A percentile compares a stretch with the other conserved stretches of the same genome.
Conservation (phyloP, 2,329 filamentous ascomycete genomes). For the Calonectria pseudoreteaudii region DNA sequence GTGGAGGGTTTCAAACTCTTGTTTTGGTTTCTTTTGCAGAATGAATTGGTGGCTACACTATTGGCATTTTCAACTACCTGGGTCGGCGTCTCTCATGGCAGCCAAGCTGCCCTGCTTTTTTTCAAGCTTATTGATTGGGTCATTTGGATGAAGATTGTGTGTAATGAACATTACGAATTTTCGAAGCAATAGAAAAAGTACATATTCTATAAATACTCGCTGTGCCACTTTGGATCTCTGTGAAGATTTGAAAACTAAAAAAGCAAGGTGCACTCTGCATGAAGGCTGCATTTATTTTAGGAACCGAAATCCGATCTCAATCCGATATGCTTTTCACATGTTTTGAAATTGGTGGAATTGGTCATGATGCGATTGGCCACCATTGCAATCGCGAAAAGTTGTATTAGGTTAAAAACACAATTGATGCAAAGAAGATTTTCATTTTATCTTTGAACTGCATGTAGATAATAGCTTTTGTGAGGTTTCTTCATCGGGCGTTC, state of each 20-base stretch:
- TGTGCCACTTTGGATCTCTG: not conserved
- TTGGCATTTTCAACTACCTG: conserved; percentile 37
- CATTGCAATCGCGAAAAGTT: not conserved
- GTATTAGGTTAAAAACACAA: not conserved
- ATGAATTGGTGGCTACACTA: conserved; percentile 33
- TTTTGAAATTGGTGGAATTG: not conserved
- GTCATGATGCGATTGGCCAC: not conserved
- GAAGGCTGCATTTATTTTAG: not conserved
- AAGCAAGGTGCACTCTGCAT: not conserved
- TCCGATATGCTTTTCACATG: not conserved
- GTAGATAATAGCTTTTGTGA: not conserved
- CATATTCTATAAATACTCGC: conserved; percentile 29
- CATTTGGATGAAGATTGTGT: conserved; percentile 42
- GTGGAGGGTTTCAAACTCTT: not conserved
- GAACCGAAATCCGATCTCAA: not conserved
- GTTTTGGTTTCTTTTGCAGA: conserved; percentile 4
- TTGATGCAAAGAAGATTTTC: not conserved
- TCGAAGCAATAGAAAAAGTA: conserved; percentile 43
- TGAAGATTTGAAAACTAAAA: not conserved
- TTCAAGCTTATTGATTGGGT: conserved; percentile 30
- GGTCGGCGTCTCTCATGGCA: conserved; percentile 45
- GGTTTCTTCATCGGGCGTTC: not conserved
- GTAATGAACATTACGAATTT: conserved; percentile 42
- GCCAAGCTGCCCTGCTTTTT: conserved; percentile 43
- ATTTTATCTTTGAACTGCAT: not conserved